A percentile compares a stretch with the other conserved stretches of the same genome.
phyloP scores from a whole-genome alignment of 176 grass and related monocot species.

The Oryza meridionalis region DNA sequence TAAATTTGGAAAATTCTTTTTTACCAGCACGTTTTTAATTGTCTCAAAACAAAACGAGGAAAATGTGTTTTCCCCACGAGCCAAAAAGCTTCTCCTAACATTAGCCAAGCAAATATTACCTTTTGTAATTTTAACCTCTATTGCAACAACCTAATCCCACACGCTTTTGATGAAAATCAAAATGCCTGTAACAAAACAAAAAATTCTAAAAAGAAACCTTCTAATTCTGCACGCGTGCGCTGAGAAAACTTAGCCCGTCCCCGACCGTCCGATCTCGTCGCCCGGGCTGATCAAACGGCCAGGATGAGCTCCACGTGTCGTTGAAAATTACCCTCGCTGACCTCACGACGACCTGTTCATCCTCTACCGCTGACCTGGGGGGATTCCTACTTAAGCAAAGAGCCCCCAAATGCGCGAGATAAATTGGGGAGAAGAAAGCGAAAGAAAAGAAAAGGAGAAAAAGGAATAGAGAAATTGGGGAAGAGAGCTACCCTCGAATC shows the following conservation, averaged over 20 bases:
- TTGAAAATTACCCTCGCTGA: background rate
- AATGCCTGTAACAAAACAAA: background rate
- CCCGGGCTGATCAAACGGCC: background rate
- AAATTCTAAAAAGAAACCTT: background rate
- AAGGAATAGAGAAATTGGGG: background rate
- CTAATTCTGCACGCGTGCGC: constrained; percentile 34
- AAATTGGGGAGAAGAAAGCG: background rate
- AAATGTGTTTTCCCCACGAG: background rate
- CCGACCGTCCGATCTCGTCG: constrained; percentile 1
- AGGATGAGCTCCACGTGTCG: background rate
- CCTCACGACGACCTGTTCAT: constrained; percentile 4
- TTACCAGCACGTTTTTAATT: too few relatives aligned
- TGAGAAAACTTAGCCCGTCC: background rate
- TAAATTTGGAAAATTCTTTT: too few relatives aligned
- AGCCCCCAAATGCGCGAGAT: background rate
- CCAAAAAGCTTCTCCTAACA: constrained; percentile 5
- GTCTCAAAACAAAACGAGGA: background rate
- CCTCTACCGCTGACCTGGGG: constrained; percentile 28
- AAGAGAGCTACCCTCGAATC: background rate
- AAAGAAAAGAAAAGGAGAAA: background rate
- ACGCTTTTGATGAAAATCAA: background rate
- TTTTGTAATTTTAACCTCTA: background rate
- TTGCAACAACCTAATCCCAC: constrained; percentile 28
- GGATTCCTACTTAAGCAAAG: constrained; percentile 29
- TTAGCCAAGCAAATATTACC: background rate